These are phyloP conservation scores for Phytophthora tubulina DNA, from an alignment of 352 stramenopile species.

Conservation along the genomic window DNA sequence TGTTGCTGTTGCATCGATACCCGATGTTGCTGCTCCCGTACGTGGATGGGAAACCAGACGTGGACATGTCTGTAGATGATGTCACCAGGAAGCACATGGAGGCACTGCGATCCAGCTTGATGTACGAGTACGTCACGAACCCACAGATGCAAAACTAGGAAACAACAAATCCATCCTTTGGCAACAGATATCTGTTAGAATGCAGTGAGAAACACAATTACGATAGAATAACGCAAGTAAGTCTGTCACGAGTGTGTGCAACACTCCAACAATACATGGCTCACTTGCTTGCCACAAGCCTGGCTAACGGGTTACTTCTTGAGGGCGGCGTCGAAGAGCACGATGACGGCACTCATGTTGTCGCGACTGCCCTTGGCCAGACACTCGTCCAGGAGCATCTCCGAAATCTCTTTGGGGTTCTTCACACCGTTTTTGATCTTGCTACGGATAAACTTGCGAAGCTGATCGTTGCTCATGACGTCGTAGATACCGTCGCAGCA, in stretches of 20 bases:
- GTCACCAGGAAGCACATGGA: slow-evolving; percentile 31
- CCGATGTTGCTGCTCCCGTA: slow-evolving; percentile 38
- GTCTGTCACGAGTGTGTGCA: background rate
- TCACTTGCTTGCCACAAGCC: slow-evolving; percentile 26
- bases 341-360: slow-evolving; percentile 90
- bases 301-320: slow-evolving; percentile 43
- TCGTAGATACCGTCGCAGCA: slow-evolving; percentile 96
- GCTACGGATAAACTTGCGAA: slow-evolving; percentile 89
- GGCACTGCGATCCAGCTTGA: slow-evolving; percentile 54
- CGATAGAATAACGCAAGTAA: slow-evolving; percentile 40
- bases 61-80: slow-evolving; percentile 1
- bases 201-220: slow-evolving; percentile 27
- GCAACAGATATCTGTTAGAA: slow-evolving; percentile 17
- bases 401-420: slow-evolving; percentile 74
- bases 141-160: slow-evolving; percentile 12
- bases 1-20: slow-evolving; percentile 45
- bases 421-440: slow-evolving; percentile 68
- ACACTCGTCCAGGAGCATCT: slow-evolving; percentile 86
- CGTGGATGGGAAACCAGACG: slow-evolving; percentile 25
- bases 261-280: slow-evolving; percentile 7
- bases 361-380: slow-evolving; percentile 84
- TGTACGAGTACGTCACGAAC: slow-evolving; percentile 65
- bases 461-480: slow-evolving; percentile 95
- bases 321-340: slow-evolving; percentile 69
- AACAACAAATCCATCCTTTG: slow-evolving; percentile 2